These are phyloP conservation scores for Excoecaria agallocha DNA, from an alignment of 345 rosid genomes.

Conservation along the genomic window DNA sequence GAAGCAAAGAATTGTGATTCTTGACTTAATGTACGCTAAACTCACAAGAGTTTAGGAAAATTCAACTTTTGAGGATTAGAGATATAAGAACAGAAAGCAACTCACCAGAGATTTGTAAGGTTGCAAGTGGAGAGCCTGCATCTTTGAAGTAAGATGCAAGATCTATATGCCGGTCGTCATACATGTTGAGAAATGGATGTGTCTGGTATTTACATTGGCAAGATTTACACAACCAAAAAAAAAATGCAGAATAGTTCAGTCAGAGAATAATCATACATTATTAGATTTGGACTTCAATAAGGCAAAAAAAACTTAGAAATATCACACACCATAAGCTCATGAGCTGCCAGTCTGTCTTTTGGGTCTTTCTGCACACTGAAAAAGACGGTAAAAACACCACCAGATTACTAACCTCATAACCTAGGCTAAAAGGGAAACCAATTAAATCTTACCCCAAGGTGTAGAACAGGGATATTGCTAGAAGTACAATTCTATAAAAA, in stretches of 20 bases:
- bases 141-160: constrained; percentile 81
- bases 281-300: constrained; percentile 3
- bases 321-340: constrained; percentile 61
- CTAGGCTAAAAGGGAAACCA: neutral
- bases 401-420: constrained; percentile 17
- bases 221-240: neutral
- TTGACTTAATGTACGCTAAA: neutral
- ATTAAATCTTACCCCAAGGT: neutral
- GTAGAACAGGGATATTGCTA: no score
- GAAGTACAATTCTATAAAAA: neutral
- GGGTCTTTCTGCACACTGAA: constrained; percentile 82
- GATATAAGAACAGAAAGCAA: constrained; percentile 8
- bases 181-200: constrained; percentile 73
- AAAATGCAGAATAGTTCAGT: neutral
- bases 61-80: neutral
- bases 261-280: neutral
- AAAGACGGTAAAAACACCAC: constrained; percentile 20
- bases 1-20: neutral
- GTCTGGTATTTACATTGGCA: constrained; percentile 39
- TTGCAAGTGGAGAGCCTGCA: constrained; percentile 90
- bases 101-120: constrained; percentile 63
- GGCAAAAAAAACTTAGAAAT: constrained; percentile 10
- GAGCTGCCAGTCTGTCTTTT: constrained; percentile 58
- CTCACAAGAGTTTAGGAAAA: neutral
- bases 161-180: constrained; percentile 54